Conservation (phyloP, 2,329 filamentous ascomycete genomes). For the Seiridium unicorne region DNA sequence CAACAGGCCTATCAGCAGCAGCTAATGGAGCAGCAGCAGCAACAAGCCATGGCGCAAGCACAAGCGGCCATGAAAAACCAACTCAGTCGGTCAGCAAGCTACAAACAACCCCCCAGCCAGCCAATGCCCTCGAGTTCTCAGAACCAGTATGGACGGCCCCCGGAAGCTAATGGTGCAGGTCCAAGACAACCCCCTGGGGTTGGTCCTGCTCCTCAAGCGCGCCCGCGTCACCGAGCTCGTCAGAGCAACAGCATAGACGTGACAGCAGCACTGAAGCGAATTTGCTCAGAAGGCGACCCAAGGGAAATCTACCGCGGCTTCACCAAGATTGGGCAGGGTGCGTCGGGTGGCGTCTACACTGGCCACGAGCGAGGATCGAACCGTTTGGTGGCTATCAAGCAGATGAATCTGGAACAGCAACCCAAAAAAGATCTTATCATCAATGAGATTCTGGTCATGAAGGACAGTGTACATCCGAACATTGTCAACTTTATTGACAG, state of each 20-base stretch:
- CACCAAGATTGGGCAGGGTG: slow-evolving; percentile 95
- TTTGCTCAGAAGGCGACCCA: slow-evolving; percentile 88
- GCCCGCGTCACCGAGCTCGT: slow-evolving; percentile 74
- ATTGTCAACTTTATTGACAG: slow-evolving; percentile 99
- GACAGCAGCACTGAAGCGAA: slow-evolving; percentile 76
- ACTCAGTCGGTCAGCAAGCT: slow-evolving; percentile 71
- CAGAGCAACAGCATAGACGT: slow-evolving; percentile 83
- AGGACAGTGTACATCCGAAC: slow-evolving; percentile 96
- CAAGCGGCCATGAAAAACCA: slow-evolving; percentile 75
- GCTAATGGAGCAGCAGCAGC: slow-evolving; percentile 77
- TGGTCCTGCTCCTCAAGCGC: slow-evolving; percentile 44
- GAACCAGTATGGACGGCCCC: slow-evolving; percentile 31
- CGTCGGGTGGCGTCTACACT: slow-evolving; percentile 92
- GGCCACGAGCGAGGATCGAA: slow-evolving; percentile 84
- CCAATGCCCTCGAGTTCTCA: slow-evolving; percentile 53
- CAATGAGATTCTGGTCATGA: slow-evolving; percentile 99
- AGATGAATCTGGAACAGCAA: slow-evolving; percentile 98
- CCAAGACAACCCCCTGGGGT: slow-evolving; percentile 32
- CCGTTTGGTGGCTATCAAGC: slow-evolving; percentile 93
- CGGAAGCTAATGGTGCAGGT: slow-evolving; percentile 26
- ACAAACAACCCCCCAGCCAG: slow-evolving; percentile 57
- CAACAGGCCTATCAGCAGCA: slow-evolving; percentile 60
- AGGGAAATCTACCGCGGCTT: slow-evolving; percentile 83
- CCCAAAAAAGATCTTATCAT: slow-evolving; percentile 99
- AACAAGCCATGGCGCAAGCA: slow-evolving; percentile 76